Conservation (phyloP, 148 eudicot species). For the Camellia lanceoleosa region DNA sequence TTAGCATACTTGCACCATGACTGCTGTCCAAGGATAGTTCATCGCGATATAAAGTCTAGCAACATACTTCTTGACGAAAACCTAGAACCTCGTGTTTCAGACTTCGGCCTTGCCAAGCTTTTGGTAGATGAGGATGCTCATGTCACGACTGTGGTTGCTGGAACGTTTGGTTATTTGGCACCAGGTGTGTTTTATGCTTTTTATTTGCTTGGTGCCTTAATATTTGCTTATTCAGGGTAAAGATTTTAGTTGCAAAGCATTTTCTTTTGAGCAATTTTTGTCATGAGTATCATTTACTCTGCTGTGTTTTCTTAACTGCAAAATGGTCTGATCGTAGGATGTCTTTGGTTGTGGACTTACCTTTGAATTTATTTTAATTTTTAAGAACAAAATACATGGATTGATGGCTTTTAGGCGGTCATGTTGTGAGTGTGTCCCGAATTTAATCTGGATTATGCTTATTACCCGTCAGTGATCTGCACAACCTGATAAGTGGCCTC, state of each 20-base stretch:
- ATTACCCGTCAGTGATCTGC: too few species aligned
- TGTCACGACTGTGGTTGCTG: conserved; percentile 96
- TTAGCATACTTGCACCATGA: conserved; percentile 95
- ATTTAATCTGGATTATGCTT: too few species aligned
- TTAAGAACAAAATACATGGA: not conserved
- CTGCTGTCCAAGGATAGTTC: conserved; percentile 83
- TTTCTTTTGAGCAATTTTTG: not conserved
- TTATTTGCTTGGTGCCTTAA: not conserved
- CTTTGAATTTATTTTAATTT: not conserved
- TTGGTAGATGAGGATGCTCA: conserved; percentile 92
- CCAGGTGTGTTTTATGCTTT: conserved; percentile 52
- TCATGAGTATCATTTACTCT: not conserved
- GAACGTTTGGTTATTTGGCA: conserved; percentile 96
- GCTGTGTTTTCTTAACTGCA: not conserved
- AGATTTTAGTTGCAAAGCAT: not conserved
- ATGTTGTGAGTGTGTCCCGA: not conserved
- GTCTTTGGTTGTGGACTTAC: not conserved
- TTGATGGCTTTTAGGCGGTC: not conserved
- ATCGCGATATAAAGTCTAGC: conserved; percentile 92
- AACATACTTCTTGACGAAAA: conserved; percentile 94
- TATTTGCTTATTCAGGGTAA: not conserved
- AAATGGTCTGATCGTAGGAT: not conserved
- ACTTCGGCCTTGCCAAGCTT: conserved; percentile 95
- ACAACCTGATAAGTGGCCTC: too few species aligned
- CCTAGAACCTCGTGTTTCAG: conserved; percentile 86